These are phyloP conservation scores for Bertia moriformis DNA, from an alignment of 2,329 filamentous ascomycete genomes.

Conservation along the genomic window DNA sequence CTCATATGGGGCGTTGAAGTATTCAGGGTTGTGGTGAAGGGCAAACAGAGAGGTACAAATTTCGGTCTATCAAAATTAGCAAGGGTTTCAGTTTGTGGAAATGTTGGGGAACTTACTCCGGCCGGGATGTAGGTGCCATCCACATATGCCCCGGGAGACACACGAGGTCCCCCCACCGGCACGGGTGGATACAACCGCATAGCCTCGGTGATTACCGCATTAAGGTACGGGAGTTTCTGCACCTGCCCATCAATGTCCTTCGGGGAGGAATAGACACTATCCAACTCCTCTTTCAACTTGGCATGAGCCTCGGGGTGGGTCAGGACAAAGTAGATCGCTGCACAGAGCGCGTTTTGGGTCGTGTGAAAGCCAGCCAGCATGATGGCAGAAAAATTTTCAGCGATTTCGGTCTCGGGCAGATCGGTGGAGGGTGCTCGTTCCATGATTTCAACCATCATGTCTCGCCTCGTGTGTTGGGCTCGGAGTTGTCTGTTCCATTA, in stretches of 20 bases:
- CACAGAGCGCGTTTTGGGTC: conserved; percentile 11
- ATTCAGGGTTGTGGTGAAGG: background rate
- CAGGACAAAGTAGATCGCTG: conserved; percentile 11
- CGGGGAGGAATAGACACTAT: conserved; percentile 5
- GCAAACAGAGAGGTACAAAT: background rate
- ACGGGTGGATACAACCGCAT: conserved; percentile 15
- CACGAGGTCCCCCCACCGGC: conserved; percentile 11
- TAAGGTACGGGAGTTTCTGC: conserved; percentile 11
- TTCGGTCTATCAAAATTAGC: background rate
- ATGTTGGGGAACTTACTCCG: background rate
- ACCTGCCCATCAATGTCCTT: conserved; percentile 8
- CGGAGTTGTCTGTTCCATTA: conserved; percentile 7
- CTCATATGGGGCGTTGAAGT: background rate
- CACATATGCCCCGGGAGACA: conserved; percentile 8
- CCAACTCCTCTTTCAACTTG: conserved; percentile 8
- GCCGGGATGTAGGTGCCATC: conserved; percentile 6
- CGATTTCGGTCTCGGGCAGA: conserved; percentile 9
- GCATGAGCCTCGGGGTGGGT: conserved; percentile 8
- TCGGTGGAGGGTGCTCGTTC: conserved; percentile 7
- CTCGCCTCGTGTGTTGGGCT: conserved; percentile 8
- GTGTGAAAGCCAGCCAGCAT: conserved; percentile 13
- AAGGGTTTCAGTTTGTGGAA: background rate
- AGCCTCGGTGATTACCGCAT: conserved; percentile 14
- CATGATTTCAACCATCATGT: conserved; percentile 12
- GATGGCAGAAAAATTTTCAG: conserved; percentile 12